phyloP scores from a whole-genome alignment of 2,329 filamentous ascomycete species.

The Allantophomopsis lycopodina region DNA sequence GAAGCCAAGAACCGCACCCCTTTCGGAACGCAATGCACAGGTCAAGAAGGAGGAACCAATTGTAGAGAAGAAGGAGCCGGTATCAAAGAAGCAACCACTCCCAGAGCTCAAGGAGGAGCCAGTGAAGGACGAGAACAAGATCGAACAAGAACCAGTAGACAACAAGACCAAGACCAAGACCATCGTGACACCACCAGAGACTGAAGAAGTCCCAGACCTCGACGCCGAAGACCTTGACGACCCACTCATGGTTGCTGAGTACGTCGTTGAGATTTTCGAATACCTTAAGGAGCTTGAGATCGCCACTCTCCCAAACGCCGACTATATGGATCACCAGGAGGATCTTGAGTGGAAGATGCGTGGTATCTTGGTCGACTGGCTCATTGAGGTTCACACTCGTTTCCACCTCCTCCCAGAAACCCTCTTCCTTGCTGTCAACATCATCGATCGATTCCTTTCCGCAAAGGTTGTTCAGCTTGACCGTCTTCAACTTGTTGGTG shows the following conservation, averaged over 20 bases:
- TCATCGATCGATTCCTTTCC: conserved; percentile 95
- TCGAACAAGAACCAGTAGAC: conserved; percentile 11
- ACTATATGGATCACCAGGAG: conserved; percentile 91
- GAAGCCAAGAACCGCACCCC: conserved; percentile 45
- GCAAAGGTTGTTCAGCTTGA: conserved; percentile 92
- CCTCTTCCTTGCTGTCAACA: conserved; percentile 91
- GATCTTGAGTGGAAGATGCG: conserved; percentile 98
- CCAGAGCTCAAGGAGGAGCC: conserved; percentile 29
- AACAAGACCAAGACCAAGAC: conserved; percentile 12
- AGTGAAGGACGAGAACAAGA: conserved; percentile 15
- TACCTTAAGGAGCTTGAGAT: conserved; percentile 83
- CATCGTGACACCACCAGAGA: too few relatives aligned
- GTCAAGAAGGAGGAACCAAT: conserved; percentile 45
- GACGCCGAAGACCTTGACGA: conserved; percentile 85
- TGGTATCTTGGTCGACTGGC: conserved; percentile 93
- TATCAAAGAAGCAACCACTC: conserved; percentile 48
- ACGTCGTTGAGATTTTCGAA: conserved; percentile 93
- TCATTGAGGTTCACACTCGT: conserved; percentile 94
- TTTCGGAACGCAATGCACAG: conserved; percentile 27
- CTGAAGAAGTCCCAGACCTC: conserved; percentile 42
- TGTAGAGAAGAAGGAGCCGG: conserved; percentile 53
- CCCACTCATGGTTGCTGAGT: conserved; percentile 95
- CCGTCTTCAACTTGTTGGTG: conserved; percentile 88
- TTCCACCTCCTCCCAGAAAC: conserved; percentile 95
- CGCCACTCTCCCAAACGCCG: conserved; percentile 68